Percentiles rank a stretch among this genome's conserved stretches.
Conservation (phyloP, 2,329 filamentous ascomycete species). For the Triangularia verruculosa region DNA sequence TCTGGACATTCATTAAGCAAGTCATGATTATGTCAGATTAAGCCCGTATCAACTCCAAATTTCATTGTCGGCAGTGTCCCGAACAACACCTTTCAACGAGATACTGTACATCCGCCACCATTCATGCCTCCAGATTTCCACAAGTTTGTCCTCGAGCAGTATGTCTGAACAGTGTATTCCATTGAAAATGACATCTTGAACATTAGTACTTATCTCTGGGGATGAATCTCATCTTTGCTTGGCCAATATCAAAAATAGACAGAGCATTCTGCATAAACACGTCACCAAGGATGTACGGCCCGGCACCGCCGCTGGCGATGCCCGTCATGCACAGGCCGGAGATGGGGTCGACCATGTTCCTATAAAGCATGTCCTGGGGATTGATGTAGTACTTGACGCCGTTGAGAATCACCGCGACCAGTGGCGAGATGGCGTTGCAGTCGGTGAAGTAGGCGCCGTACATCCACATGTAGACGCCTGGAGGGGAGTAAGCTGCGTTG, state of each 20-base stretch:
- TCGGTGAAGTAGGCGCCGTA: conserved; percentile 48
- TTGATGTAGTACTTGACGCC: conserved; percentile 46
- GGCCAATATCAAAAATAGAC: conserved; percentile 37
- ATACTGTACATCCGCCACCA: neutral
- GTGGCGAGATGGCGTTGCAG: conserved; percentile 47
- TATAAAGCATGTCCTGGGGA: conserved; percentile 47
- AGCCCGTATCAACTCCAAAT: neutral
- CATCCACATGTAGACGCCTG: conserved; percentile 45
- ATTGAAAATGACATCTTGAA: too few species aligned
- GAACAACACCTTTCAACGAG: neutral
- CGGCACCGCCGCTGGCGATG: conserved; percentile 42
- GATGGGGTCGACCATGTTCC: conserved; percentile 41
- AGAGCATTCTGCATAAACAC: conserved; percentile 51
- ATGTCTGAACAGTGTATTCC: too few species aligned
- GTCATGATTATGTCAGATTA: neutral
- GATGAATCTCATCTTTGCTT: conserved; percentile 31
- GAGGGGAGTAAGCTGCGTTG: conserved; percentile 45
- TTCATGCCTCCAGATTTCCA: neutral
- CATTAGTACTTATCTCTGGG: conserved; percentile 15
- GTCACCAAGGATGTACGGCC: conserved; percentile 49
- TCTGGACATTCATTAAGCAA: too few species aligned
- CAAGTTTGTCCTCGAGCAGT: neutral
- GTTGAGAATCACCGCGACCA: conserved; percentile 44
- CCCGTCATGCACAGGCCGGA: conserved; percentile 49
- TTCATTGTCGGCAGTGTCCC: neutral